Evolutionary conservation across 1,139 yeast species (phyloP).

Genomic region (Candida smagusa): DNA sequence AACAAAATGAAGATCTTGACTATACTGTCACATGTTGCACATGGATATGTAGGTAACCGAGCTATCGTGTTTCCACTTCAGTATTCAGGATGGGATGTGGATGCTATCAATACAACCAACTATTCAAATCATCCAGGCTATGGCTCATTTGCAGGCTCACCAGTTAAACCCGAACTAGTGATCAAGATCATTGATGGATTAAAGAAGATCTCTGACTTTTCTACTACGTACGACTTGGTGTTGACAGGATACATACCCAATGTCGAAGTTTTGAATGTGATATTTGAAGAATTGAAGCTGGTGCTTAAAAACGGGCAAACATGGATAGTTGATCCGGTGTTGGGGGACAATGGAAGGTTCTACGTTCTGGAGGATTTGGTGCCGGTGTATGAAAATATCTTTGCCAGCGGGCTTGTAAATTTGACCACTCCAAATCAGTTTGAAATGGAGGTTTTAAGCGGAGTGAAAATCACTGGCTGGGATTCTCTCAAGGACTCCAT

Average conservation of each 20-base stretch:
- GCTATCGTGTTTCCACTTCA: constrained; percentile 70
- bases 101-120: constrained; percentile 73
- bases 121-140: constrained; percentile 84
- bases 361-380: constrained; percentile 34
- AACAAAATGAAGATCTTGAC: constrained; percentile 10
- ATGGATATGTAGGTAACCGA: constrained; percentile 45
- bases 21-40: constrained; percentile 82
- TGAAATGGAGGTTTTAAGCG: constrained; percentile 35
- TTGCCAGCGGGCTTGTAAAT: constrained; percentile 27
- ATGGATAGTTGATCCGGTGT: constrained; percentile 40
- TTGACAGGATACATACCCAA: constrained; percentile 75
- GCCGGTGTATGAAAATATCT: constrained; percentile 25
- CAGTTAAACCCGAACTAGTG: constrained; percentile 18
- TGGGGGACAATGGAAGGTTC: constrained; percentile 39
- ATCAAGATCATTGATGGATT: constrained; percentile 23
- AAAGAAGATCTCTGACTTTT: constrained; percentile 19
- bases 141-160: constrained; percentile 39
- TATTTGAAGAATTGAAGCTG: constrained; percentile 38
- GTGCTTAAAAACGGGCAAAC: constrained; percentile 20
- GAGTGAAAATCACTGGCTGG: constrained; percentile 20
- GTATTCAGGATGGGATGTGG: constrained; percentile 80
- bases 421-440: constrained; percentile 41
- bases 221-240: constrained; percentile 51
- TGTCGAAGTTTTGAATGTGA: constrained; percentile 46
- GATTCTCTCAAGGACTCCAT: constrained; percentile 21